Base-by-base conservation (phyloP, 164 flowering plant genomes). In the Berberis thunbergii region DNA sequence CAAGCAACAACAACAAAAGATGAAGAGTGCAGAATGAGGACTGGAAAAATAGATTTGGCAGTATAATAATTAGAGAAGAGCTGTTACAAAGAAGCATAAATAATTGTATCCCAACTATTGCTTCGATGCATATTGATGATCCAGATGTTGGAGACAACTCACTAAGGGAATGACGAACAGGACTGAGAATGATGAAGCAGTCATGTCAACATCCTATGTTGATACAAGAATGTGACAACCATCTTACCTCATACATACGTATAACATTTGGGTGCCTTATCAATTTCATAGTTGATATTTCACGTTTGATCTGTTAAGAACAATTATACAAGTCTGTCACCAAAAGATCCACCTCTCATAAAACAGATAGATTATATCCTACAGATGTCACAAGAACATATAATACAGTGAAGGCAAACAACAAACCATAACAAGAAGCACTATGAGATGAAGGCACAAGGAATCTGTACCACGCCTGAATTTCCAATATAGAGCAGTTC, bases 201-300 rank as follows among this genome's bases (percentile, higher is more conserved):
- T 59, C 45, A 58, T 49, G 62, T n/a, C 57, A 59, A 45, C 26
- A 6, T 7, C 12, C 42, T 60, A 2, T 39, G 50, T n/a, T n/a
- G 52, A 44, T 42, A 11, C 4, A 52, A 65, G 44, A 39, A 26
- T 41, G 6, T 61, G 57, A 44, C 43, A 59, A 43, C 49, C 42
- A 59, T 61, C 85, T 64, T 61, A 90, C 97, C 96, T 91, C 97
- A 68, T 72, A 71, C 89, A 91, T 81, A 4, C 85, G 91, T 70
- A 91, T 84, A 58, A 91, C 97, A 77, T 91, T 91, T 41, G 97
- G 97, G 70, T 91, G 97, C 65, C 83, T 83, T 60, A 91, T 78
- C 55, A 91, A 67, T 69, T 91, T 91, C 97, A 91, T 88, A 4
- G 97, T 91, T 7, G 97, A 91, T 50, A 91, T 91, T 75, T 91